Percentiles rank a stretch among this genome's conserved stretches.
Conservation (phyloP, 495 filamentous ascomycete genomes). For the Aspergillus ostianus region DNA sequence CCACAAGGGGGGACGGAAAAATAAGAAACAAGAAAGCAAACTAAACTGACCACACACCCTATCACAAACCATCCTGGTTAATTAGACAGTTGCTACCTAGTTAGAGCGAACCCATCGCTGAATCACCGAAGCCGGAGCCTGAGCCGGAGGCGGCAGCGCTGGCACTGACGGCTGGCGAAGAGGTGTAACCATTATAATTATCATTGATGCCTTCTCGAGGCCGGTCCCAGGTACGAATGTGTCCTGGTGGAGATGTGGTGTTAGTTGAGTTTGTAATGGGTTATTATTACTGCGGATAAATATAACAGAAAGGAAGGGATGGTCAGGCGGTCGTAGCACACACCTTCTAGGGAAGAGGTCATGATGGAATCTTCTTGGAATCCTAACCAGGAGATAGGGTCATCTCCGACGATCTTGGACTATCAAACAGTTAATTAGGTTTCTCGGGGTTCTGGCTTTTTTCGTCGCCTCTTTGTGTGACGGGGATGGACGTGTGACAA, state of each 20-base stretch:
- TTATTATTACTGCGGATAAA: background rate
- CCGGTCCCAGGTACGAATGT: conserved; percentile 84
- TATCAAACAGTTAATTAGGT: conserved; percentile 28
- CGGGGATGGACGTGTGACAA: background rate
- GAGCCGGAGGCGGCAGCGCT: conserved; percentile 19
- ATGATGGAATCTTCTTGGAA: conserved; percentile 91
- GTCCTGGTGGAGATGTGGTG: conserved; percentile 52
- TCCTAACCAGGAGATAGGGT: conserved; percentile 83
- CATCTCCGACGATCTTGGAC: conserved; percentile 82
- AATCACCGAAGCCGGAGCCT: conserved; percentile 17
- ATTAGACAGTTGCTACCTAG: background rate
- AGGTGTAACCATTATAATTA: conserved; percentile 21
- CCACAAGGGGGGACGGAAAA: background rate
- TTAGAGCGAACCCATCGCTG: conserved; percentile 23
- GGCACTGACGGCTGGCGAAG: conserved; percentile 21
- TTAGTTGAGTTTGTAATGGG: conserved; percentile 14
- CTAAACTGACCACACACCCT: background rate
- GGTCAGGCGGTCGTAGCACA: background rate
- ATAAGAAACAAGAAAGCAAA: background rate
- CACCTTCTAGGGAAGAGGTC: conserved; percentile 84
- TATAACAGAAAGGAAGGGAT: conserved; percentile 11
- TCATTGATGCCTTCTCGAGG: conserved; percentile 59
- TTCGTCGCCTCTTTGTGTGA: background rate
- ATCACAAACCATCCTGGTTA: too few relatives aligned
- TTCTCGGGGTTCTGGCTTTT: background rate